Base-by-base conservation (phyloP, 257 asterid genomes). In the Nyctanthes arbortristis region DNA sequence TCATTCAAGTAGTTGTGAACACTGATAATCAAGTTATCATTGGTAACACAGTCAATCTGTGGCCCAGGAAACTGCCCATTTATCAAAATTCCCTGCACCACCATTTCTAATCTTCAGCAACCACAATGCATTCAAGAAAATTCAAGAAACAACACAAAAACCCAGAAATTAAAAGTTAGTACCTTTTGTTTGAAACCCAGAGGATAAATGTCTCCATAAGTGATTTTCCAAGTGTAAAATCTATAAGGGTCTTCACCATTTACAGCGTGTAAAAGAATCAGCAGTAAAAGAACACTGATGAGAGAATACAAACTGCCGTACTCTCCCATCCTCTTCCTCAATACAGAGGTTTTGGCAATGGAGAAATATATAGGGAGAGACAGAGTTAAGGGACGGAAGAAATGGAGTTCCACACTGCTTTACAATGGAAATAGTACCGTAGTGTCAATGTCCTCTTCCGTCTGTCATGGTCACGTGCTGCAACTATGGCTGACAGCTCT, bases 61-160 rank as follows among this genome's bases (percentile, higher is more conserved):
- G 99, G 99, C 67, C 97, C 99, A n/a, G 96, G 99, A 74, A 91
- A 93, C 88, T 89, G 96, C 57, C 96, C 96, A 71, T 93, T 93
- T 35, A 93, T 91, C 91, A 91, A 77, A 71, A 93, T 91, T 4
- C 91, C 99, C 99, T 93, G 90, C 85, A 79, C 45, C 69, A 54
- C 45, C 73, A 61, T 58, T 69, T 33, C 70, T 18, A 70, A 75
- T 1, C 43, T 31, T 49, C 70, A 70, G 63, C 32, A n/a, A 18
- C 14, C 14, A 40, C 36, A 35, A 56, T 22, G 2, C 27, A 5
- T 68, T 29, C 69, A 75, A 47, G 29, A 62, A 68, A 63, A 56
- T 28, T 47, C 78, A 70, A 78, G 47, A 69, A 73, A 60, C 59
- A 60, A 35, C 60, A 71, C 39, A 11, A 43, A 14, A 18, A 66